Base-by-base conservation (phyloP, 139 green algal species). In the Mychonastes homosphaera region DNA sequence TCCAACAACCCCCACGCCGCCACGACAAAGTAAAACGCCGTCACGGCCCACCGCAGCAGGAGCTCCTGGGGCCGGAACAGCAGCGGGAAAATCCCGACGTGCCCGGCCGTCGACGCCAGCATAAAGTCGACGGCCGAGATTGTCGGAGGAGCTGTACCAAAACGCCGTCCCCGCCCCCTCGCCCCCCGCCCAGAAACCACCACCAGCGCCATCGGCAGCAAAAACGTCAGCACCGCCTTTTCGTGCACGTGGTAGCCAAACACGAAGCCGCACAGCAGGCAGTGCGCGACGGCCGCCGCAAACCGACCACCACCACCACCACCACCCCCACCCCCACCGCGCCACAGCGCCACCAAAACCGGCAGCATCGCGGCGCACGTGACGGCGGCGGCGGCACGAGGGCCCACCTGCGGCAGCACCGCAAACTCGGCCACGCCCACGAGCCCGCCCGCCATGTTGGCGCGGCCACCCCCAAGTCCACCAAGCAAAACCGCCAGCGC, bases 201-300 rank as follows among this genome's bases (percentile, higher is more conserved):
- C 12, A 58, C 10, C 28, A 63, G 24, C 3, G 49, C 69, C 48
- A 84, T 36, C 7, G 81, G 80, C 6, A 90, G 33, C 1, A 72
- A 54, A 27, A 89, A 77, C 58, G 80, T 80, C 10, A 98, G 69
- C 3, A 84, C 65, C 0, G 90, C 91, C 78, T 98, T 98, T 60
- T 98, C 91, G 55, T 98, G 91, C 35, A 98, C 91, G 64, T 98
- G 91, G 72, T 89, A 98, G 8, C 89, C 88, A 39, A 85, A 79
- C 70, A 92, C 76, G 62, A 91, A 95, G 34, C 79, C 79, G 50
- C 75, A 88, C 55, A 96, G 33, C 49, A 60, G 64, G 27, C 64
- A 58, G 62, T 82, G 84, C 21, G 77, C 67, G 8, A 79, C 66
- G 0, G 71, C 67, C 1, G 51, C 50, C 0, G 64, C 39, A 12